Percentiles rank a stretch among this genome's conserved stretches.
phyloP scores from a whole-genome alignment of 1,284 basidiomycete species.

The Leccinum subspadiceum region DNA sequence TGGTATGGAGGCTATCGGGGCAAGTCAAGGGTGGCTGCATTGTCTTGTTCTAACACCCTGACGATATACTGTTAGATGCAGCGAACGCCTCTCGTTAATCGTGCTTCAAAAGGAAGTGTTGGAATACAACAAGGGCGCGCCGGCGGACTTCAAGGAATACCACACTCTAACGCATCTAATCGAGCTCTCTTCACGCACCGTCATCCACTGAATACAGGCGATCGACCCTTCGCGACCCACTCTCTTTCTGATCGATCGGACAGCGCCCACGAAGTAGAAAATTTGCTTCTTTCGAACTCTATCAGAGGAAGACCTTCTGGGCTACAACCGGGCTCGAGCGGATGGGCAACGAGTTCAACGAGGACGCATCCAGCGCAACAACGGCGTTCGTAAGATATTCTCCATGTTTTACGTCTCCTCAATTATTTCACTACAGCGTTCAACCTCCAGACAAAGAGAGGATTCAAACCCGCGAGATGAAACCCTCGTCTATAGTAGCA shows the following conservation, averaged over 20 bases:
- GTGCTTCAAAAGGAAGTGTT: conserved; percentile 38
- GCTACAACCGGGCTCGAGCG: conserved; percentile 19
- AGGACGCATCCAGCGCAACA: conserved; percentile 25
- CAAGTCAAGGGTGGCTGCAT: conserved; percentile 29
- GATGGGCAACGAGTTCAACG: conserved; percentile 26
- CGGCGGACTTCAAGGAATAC: conserved; percentile 16
- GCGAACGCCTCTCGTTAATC: conserved; percentile 64
- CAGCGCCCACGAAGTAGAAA: conserved; percentile 68
- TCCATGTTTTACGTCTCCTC: neutral
- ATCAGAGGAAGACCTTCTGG: conserved; percentile 16
- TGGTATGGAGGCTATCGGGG: conserved; percentile 69
- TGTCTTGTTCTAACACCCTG: neutral
- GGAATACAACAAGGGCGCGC: conserved; percentile 30
- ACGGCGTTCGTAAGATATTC: conserved; percentile 26
- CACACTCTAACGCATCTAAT: conserved; percentile 15
- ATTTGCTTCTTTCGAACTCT: conserved; percentile 43
- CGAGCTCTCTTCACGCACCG: conserved; percentile 24
- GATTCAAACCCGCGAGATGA: conserved; percentile 32
- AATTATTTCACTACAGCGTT: conserved; percentile 24
- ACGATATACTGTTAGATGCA: conserved; percentile 55
- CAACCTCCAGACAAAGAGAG: conserved; percentile 25
- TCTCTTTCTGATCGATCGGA: conserved; percentile 62
- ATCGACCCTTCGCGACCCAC: conserved; percentile 41
- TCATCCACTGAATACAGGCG: conserved; percentile 29
- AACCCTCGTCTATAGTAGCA: neutral